phyloP scores from a whole-genome alignment of 371 early-diverging fungal species.

The Coelomomyces lativittatus region DNA sequence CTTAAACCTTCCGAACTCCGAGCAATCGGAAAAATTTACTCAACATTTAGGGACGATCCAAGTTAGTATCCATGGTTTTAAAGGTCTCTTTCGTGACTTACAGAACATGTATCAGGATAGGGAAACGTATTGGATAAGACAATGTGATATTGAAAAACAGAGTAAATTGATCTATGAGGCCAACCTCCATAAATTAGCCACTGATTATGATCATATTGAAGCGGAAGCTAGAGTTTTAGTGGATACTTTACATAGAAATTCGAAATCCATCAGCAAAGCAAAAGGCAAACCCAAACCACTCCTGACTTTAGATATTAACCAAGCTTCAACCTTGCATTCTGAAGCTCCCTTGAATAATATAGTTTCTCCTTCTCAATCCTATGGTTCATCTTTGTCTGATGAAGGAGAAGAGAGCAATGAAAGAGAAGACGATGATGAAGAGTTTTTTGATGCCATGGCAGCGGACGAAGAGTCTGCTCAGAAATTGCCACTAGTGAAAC shows the following conservation, averaged over 20 bases:
- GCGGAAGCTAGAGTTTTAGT: slow-evolving; percentile 4
- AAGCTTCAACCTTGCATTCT: too few species aligned
- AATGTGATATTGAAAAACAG: slow-evolving; percentile 19
- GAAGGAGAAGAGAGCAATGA: too few species aligned
- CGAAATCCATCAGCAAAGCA: slow-evolving; percentile 3
- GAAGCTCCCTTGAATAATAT: too few species aligned
- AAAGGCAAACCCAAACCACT: background rate
- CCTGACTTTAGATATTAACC: too few species aligned
- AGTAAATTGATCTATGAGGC: slow-evolving; percentile 24
- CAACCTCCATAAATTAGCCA: slow-evolving; percentile 13
- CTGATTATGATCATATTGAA: slow-evolving; percentile 18
- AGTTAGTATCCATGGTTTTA: too few species aligned
- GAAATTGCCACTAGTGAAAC: background rate
- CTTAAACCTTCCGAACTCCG: too few species aligned
- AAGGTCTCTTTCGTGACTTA: slow-evolving; percentile 9
- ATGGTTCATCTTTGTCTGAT: too few species aligned
- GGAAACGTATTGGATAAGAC: slow-evolving; percentile 21
- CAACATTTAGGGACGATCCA: too few species aligned
- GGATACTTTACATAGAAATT: slow-evolving; percentile 2
- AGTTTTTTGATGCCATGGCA: slow-evolving; percentile 47
- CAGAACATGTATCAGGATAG: slow-evolving; percentile 17
- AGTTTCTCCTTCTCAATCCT: too few species aligned
- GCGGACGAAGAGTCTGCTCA: slow-evolving; percentile 5
- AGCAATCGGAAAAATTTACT: too few species aligned
- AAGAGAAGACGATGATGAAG: slow-evolving; percentile 26